Percentiles rank a stretch among this genome's conserved stretches.
Conservation (phyloP, 495 filamentous ascomycete species). For the Ramalina intermedia region DNA sequence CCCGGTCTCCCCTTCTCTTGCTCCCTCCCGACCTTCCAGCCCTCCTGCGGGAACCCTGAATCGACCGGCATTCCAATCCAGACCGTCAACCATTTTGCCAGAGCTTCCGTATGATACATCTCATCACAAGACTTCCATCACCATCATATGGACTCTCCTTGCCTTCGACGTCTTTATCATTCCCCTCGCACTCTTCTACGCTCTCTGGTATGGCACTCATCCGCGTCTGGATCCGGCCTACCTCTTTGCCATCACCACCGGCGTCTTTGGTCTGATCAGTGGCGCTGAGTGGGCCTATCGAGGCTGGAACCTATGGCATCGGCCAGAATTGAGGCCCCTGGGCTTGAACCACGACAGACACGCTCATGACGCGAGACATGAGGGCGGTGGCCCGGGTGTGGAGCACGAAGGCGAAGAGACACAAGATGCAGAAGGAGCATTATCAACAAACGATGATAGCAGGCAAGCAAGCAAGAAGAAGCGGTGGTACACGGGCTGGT, state of each 20-base stretch:
- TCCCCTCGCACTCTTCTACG: constrained; percentile 43
- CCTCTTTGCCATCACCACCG: constrained; percentile 44
- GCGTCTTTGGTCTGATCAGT: constrained; percentile 39
- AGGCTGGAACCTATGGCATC: constrained; percentile 21
- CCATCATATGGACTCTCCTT: constrained; percentile 44
- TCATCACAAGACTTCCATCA: constrained; percentile 38
- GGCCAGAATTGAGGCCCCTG: constrained; percentile 5
- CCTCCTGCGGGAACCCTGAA: constrained; percentile 12
- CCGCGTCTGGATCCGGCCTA: constrained; percentile 10
- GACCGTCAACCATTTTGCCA: constrained; percentile 16
- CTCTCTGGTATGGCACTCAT: constrained; percentile 37
- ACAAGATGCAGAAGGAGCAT: too few relatives aligned
- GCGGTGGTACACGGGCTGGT: background rate
- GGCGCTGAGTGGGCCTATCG: constrained; percentile 42
- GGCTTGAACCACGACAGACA: background rate
- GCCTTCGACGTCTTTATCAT: constrained; percentile 38
- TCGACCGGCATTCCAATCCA: constrained; percentile 3
- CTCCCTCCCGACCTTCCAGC: background rate
- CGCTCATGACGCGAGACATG: too few relatives aligned
- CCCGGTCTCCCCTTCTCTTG: too few relatives aligned
- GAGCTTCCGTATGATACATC: constrained; percentile 41
- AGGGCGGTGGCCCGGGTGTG: too few relatives aligned
- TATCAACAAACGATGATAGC: too few relatives aligned
- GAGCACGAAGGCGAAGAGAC: too few relatives aligned
- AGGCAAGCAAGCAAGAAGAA: background rate